These are phyloP conservation scores for Globisporangium barbulae DNA, from an alignment of 352 stramenopile genomes.

Conservation along the genomic window DNA sequence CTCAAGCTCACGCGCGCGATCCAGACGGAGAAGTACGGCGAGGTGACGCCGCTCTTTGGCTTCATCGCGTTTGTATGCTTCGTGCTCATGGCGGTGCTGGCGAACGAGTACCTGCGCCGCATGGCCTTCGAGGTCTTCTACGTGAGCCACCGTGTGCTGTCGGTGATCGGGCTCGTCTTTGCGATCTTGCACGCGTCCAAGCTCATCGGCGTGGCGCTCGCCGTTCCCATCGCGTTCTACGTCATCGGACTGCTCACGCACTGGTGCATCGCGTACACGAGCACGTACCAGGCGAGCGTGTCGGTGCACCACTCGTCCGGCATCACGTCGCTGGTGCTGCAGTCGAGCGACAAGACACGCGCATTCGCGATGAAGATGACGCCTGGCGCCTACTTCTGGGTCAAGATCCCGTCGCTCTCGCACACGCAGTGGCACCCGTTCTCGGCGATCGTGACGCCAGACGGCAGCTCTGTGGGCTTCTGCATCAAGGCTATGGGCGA, in stretches of 20 bases:
- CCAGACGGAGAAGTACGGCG: conserved; percentile 20
- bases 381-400: conserved; percentile 70
- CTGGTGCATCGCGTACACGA: conserved; percentile 35
- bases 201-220: too few species aligned
- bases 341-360: conserved; percentile 50
- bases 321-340: conserved; percentile 51
- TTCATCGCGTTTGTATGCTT: too few species aligned
- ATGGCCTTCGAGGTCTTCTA: too few species aligned
- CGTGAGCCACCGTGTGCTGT: too few species aligned
- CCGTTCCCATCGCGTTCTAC: too few species aligned
- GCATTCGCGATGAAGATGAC: conserved; percentile 53
- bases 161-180: too few species aligned
- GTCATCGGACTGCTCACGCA: conserved; percentile 12
- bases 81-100: too few species aligned
- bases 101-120: too few species aligned
- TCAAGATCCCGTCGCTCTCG: conserved; percentile 61
- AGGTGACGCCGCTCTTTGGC: too few species aligned
- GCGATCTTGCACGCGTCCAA: too few species aligned
- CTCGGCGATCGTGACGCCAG: conserved; percentile 66
- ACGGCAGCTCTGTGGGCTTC: conserved; percentile 75
- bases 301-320: conserved; percentile 23
- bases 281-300: conserved; percentile 40
- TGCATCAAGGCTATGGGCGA: conserved; percentile 55
- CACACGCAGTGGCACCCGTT: conserved; percentile 76
- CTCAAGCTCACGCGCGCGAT: conserved; percentile 39